Percentiles rank a stretch among this genome's conserved stretches.
Evolutionary conservation across 495 filamentous ascomycete genomes (phyloP).

Genomic region (Hypoxylon rickii): DNA sequence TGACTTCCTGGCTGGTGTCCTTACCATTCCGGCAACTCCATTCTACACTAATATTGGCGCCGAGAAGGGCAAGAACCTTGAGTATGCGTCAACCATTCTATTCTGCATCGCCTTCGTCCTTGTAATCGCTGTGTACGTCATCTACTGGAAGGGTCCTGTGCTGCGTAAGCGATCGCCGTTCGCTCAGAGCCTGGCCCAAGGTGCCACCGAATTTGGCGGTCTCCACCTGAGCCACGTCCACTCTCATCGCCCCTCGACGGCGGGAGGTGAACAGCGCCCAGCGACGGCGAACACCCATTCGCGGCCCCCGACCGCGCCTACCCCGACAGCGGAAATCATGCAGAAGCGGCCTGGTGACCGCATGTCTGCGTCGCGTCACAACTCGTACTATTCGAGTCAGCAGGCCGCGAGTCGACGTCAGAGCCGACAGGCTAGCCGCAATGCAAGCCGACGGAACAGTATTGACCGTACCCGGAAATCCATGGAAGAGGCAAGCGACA

Average conservation of each 20-base stretch:
- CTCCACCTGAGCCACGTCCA: conserved; percentile 29
- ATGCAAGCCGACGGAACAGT: conserved; percentile 32
- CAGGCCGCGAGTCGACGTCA: conserved; percentile 35
- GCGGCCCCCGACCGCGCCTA: conserved; percentile 18
- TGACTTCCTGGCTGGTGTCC: conserved; percentile 81
- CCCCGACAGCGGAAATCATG: conserved; percentile 15
- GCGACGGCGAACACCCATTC: conserved; percentile 14
- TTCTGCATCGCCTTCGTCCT: conserved; percentile 68
- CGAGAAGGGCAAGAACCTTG: conserved; percentile 57
- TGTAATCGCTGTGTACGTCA: conserved; percentile 73
- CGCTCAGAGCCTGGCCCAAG: conserved; percentile 69
- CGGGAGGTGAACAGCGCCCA: conserved; percentile 11
- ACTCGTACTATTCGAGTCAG: conserved; percentile 35
- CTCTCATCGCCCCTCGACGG: conserved; percentile 25
- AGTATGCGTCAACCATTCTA: conserved; percentile 75
- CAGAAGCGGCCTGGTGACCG: conserved; percentile 30
- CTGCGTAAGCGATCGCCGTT: conserved; percentile 74
- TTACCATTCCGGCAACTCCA: conserved; percentile 74
- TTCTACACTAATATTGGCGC: conserved; percentile 68
- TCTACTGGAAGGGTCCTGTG: conserved; percentile 75
- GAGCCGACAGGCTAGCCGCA: conserved; percentile 35
- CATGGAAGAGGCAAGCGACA: conserved; percentile 9
- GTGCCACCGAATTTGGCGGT: conserved; percentile 49
- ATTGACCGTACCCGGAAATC: conserved; percentile 18
- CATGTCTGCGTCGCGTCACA: conserved; percentile 31